Conservation (phyloP, 371 early-diverging fungal species). For the Mucor circinelloides region DNA sequence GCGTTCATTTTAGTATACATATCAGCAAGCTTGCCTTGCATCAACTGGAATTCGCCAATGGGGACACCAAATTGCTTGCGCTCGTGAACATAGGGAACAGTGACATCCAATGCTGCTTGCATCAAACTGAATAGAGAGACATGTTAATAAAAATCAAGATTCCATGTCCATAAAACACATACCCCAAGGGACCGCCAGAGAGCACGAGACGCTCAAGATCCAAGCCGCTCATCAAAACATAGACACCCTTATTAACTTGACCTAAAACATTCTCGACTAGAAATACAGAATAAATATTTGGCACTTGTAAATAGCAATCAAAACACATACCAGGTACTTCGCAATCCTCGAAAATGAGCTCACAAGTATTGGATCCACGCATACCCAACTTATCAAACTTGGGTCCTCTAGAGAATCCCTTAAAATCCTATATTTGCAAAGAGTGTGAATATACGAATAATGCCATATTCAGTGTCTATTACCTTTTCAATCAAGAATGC, state of each 20-base stretch:
- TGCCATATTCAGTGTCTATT: constrained; percentile 1
- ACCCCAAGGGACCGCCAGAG: constrained; percentile 93
- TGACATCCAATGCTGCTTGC: constrained; percentile 88
- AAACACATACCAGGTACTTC: constrained; percentile 74
- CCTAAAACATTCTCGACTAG: constrained; percentile 86
- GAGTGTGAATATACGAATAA: no score
- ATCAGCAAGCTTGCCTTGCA: constrained; percentile 96
- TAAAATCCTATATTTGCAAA: constrained; percentile 57
- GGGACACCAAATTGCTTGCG: constrained; percentile 88
- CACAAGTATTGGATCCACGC: constrained; percentile 97
- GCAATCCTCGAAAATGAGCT: constrained; percentile 94
- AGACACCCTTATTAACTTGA: constrained; percentile 87
- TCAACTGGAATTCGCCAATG: constrained; percentile 91
- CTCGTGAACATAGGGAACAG: constrained; percentile 86
- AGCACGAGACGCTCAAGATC: constrained; percentile 93
- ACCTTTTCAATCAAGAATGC: constrained; percentile 93
- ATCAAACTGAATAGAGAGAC: constrained; percentile 61
- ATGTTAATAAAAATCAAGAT: not conserved
- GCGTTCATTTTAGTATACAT: constrained; percentile 96
- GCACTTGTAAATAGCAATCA: not conserved
- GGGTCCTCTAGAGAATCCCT: constrained; percentile 86
- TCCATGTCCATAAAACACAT: constrained; percentile 9
- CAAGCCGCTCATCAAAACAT: constrained; percentile 96
- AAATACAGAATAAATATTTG: not conserved
- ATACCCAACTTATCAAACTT: constrained; percentile 98